These are phyloP conservation scores for Alternaria hordeiaustralica DNA, from an alignment of 2,329 filamentous ascomycete genomes.

Conservation along the genomic window DNA sequence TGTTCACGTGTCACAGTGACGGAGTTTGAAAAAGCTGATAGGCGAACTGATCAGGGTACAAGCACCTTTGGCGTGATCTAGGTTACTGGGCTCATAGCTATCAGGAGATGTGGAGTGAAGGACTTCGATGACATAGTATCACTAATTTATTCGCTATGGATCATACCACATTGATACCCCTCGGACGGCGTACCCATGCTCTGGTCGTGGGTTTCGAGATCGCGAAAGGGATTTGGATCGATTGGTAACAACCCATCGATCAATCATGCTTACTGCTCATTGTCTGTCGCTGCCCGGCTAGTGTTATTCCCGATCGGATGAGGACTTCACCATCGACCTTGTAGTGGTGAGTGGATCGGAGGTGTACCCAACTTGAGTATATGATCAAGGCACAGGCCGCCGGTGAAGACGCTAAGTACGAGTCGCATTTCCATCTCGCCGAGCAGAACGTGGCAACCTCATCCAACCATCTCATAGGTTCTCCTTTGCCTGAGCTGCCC, in stretches of 20 bases:
- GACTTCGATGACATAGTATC: background rate
- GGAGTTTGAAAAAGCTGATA: background rate
- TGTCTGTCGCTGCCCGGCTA: background rate
- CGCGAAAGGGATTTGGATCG: background rate
- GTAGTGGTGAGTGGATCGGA: background rate
- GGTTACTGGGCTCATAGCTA: background rate
- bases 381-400: background rate
- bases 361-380: background rate
- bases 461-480: slow-evolving; percentile 10
- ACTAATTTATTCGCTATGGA: background rate
- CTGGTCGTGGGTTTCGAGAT: background rate
- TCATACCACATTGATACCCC: background rate
- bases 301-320: background rate
- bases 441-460: background rate
- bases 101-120: background rate
- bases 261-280: background rate
- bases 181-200: background rate
- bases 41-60: background rate
- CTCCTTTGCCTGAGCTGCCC: slow-evolving; percentile 7
- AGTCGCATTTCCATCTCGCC: background rate
- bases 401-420: background rate
- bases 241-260: background rate
- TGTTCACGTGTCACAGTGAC: background rate
- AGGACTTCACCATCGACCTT: background rate
- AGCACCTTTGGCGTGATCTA: background rate